Evolutionary conservation across 257 asterid genomes (phyloP), one percentile per base, ranked within the genome.

Genomic region (Solanum habrochaites): DNA sequence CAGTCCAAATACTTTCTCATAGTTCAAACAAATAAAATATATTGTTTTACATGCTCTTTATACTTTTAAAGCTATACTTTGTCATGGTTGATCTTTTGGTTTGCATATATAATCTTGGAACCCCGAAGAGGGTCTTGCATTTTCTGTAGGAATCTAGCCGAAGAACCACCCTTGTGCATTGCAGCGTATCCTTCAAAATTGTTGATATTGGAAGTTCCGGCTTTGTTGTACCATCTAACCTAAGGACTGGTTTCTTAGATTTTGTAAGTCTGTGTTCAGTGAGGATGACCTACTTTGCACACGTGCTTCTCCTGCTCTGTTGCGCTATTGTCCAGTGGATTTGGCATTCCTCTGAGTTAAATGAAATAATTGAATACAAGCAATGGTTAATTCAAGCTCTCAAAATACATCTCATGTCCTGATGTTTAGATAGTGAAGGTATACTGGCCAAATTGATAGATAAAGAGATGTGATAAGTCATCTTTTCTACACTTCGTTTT

Each of bases 371-470:
- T 95, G 89, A 89, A 91, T 80, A 88, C 88, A 72, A 90, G 91
- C 87, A 92, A 91, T 87, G 92, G 95, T 72, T 92, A 86, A 85
- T 75, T 94, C 89, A 93, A 91, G 90, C 96, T 96, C 87, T 90
- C 93, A 87, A 98, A 98, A 70, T 94, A 92, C 90, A 88, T 96
- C 72, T 95, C 99, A 82, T 94, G 90, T 90, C 98, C 98, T 64
- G 94, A 92, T 64, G 84, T 87, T 70, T 88, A 88, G 80, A 89
- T 92, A 87, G 89, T 85, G 89, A 10, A 43, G 47, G 47, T 43
- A 43, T 43, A 10, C 47, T 10, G 4, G 3, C 14, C 4, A 43
- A 43, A 43, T 43, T 43, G 47, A 43, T 43, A 14, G 47, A 32
- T 70, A 70, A 40, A 70, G 42, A 70, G 77, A 16, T 70, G 43